These are phyloP conservation scores for Rhynchosporium agropyri DNA, from an alignment of 2,329 filamentous ascomycete species.

Conservation along the genomic window DNA sequence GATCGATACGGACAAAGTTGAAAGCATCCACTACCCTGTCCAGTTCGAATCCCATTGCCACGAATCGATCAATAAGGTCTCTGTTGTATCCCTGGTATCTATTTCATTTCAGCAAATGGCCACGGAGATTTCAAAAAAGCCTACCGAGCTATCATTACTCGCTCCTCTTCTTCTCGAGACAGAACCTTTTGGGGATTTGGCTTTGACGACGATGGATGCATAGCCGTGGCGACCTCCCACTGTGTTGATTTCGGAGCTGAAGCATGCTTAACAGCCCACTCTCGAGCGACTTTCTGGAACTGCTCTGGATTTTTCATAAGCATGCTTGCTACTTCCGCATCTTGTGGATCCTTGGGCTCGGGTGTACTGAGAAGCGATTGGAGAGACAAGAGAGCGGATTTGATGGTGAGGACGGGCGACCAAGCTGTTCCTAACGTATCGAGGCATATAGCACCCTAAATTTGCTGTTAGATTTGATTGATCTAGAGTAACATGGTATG, in stretches of 20 bases:
- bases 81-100: conserved; percentile 90
- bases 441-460: conserved; percentile 90
- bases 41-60: conserved; percentile 88
- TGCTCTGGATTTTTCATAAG: conserved; percentile 75
- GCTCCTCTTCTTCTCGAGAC: conserved; percentile 37
- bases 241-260: conserved; percentile 65
- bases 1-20: conserved; percentile 60
- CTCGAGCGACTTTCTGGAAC: conserved; percentile 80
- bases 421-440: conserved; percentile 88
- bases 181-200: conserved; percentile 33
- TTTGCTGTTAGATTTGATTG: conserved; percentile 35
- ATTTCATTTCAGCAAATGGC: conserved; percentile 28
- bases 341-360: conserved; percentile 95
- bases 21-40: conserved; percentile 87
- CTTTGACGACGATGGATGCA: conserved; percentile 33
- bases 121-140: conserved; percentile 1
- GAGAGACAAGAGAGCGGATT: conserved; percentile 88
- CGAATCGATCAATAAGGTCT: conserved; percentile 79
- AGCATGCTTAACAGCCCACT: conserved; percentile 87
- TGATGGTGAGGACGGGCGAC: conserved; percentile 96
- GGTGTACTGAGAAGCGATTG: conserved; percentile 91
- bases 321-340: conserved; percentile 93
- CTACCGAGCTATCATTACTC: conserved; percentile 34
- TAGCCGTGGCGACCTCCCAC: conserved; percentile 48
- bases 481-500: conserved; percentile 29